Percentiles rank a stretch among this genome's conserved stretches.
These are phyloP conservation scores for Lactuca saligna DNA, from an alignment of 129 eudicot genomes.

Conservation along the genomic window DNA sequence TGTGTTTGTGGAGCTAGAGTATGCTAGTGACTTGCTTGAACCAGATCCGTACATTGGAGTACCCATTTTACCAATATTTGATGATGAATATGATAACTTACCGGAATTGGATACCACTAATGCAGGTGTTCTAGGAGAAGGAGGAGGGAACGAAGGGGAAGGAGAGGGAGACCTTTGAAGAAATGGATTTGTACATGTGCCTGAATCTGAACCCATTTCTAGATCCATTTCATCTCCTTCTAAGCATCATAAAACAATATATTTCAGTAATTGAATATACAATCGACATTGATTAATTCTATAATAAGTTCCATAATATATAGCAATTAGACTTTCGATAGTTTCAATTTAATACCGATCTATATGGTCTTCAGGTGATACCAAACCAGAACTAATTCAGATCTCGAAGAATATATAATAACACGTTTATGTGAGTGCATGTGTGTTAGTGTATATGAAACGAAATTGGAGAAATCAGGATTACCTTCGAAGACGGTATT, in stretches of 20 bases:
- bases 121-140: constrained; percentile 50
- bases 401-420: not conserved
- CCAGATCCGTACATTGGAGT: constrained; percentile 24
- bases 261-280: constrained; percentile 7
- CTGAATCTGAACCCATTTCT: constrained; percentile 43
- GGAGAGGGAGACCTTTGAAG: constrained; percentile 22
- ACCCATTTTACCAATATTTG: constrained; percentile 6
- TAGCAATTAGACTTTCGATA: constrained; percentile 1
- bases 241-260: not conserved
- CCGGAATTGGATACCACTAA: constrained; percentile 51
- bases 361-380: not conserved
- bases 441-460: not conserved
- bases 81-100: constrained; percentile 23
- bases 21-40: constrained; percentile 43
- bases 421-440: not conserved
- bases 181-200: constrained; percentile 3
- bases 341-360: not conserved
- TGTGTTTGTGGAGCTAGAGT: constrained; percentile 36
- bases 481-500: constrained; percentile 45
- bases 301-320: not conserved
- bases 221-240: constrained; percentile 49
- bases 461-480: constrained; percentile 25
- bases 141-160: constrained; percentile 39
- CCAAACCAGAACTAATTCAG: not conserved
- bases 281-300: not conserved